Base-by-base conservation (phyloP, 495 filamentous ascomycete species). In the Aspergillus incahuasiensis region DNA sequence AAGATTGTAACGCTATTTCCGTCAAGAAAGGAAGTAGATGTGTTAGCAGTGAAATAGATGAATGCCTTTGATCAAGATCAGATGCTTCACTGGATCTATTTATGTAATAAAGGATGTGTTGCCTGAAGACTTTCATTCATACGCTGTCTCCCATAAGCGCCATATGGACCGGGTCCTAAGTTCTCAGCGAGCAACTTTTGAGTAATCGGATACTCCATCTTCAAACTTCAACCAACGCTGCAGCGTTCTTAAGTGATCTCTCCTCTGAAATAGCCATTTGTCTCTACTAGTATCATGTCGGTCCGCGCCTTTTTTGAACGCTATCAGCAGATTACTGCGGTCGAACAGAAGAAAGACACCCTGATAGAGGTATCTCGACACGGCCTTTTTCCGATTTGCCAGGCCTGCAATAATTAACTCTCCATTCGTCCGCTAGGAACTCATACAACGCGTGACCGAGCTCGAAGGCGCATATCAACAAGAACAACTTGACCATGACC, bases 311-410 rank as follows among this genome's bases (percentile, higher is more conserved):
- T 71, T 57, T 63, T 72, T 20, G 72, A 79, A 40, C 73, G 76
- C 60, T 81, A 77, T 69, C 72, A 77, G 43, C 68, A 74, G 43
- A 54, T 82, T 42, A 68, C 72, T 41, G 58, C 69, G 38, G 57
- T 76, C 49, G 79, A 82, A 56, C 65, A 79, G 46, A 70, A 72
- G 52, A 82, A 81, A 65, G 76, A 81, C 59, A 71, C 72, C 52
- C 69, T 82, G 24, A 81, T 82, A 55, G 75, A 80, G 67, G 79
- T 81, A 70, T 54, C 47, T 47, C 58, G 43, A 38, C 41, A 53
- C 48, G 39, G 22, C 50, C 20, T 41, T 51, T 34, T 5, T 45
- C 30, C 16, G 30, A 9, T 6, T 30, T 13, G 22, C 24, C 41
- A 45, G 20, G 28, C 43, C 49, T 46, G 6, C 28, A 52, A 6